A percentile compares a stretch with the other conserved stretches of the same genome.
These are phyloP conservation scores for Tuber microsphaerosporum DNA, from an alignment of 495 filamentous ascomycete genomes.

Conservation along the genomic window DNA sequence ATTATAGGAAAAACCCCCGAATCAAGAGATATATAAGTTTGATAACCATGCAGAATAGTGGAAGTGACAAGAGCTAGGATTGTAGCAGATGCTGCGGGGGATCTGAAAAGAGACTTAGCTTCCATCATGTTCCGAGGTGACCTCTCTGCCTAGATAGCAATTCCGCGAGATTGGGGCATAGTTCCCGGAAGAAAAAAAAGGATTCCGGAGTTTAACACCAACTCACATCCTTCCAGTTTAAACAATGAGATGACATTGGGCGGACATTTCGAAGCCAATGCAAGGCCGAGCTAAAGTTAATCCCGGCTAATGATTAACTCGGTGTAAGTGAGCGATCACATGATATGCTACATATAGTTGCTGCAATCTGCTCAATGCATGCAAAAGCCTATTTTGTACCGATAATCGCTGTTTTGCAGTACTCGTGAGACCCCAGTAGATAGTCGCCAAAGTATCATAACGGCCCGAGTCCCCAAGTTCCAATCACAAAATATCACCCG, in stretches of 20 bases:
- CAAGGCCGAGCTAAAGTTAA: neutral
- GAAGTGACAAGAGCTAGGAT: neutral
- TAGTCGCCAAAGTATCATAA: neutral
- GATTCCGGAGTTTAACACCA: neutral
- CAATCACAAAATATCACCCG: neutral
- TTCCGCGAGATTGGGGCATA: neutral
- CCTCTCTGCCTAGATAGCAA: neutral
- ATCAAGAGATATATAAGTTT: neutral
- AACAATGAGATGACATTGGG: neutral
- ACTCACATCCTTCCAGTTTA: neutral
- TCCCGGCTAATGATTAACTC: neutral
- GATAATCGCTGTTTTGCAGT: neutral
- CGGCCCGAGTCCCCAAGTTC: neutral
- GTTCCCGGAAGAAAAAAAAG: neutral
- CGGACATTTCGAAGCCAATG: neutral
- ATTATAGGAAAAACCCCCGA: neutral
- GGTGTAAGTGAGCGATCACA: neutral
- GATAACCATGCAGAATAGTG: conserved; percentile 39
- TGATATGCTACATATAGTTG: neutral
- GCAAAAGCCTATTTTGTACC: neutral
- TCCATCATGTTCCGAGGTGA: neutral
- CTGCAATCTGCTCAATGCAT: neutral
- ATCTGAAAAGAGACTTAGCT: neutral
- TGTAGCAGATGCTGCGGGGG: neutral
- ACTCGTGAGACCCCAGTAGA: neutral